These are phyloP conservation scores for Solanum pinnatisectum DNA, from an alignment of 257 asterid genomes.

Conservation along the genomic window DNA sequence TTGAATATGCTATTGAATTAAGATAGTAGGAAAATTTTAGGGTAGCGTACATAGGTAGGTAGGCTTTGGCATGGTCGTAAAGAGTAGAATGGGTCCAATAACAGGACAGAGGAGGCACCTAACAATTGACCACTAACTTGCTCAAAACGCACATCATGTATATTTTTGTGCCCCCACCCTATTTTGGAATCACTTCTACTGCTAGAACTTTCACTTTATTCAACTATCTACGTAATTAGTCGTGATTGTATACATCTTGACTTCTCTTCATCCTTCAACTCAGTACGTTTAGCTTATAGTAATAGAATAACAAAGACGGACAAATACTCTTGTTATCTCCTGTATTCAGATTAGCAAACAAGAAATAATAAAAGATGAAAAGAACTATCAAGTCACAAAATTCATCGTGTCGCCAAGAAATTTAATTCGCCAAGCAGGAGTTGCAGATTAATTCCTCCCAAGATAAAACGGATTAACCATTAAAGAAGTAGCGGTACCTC, in stretches of 20 bases:
- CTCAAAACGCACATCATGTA: background rate
- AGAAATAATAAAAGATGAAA: too few relatives aligned
- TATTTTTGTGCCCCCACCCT: background rate
- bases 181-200: slow-evolving; percentile 1
- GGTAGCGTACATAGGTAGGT: background rate
- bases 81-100: background rate
- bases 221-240: background rate
- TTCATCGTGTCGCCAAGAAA: too few relatives aligned
- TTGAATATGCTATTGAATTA: background rate
- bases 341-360: too few relatives aligned
- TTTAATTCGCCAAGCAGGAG: too few relatives aligned
- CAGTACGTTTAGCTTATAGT: background rate
- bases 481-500: too few relatives aligned
- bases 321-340: too few relatives aligned
- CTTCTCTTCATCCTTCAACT: background rate
- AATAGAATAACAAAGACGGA: background rate
- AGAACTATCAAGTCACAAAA: too few relatives aligned
- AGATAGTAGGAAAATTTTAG: background rate
- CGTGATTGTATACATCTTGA: background rate
- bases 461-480: too few relatives aligned
- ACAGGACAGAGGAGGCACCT: slow-evolving; percentile 9
- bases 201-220: background rate
- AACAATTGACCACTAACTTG: slow-evolving; percentile 17
- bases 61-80: background rate
- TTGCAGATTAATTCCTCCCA: too few relatives aligned